Conservation (phyloP, 2,329 filamentous ascomycete genomes). For the Hypoxylon sp. region DNA sequence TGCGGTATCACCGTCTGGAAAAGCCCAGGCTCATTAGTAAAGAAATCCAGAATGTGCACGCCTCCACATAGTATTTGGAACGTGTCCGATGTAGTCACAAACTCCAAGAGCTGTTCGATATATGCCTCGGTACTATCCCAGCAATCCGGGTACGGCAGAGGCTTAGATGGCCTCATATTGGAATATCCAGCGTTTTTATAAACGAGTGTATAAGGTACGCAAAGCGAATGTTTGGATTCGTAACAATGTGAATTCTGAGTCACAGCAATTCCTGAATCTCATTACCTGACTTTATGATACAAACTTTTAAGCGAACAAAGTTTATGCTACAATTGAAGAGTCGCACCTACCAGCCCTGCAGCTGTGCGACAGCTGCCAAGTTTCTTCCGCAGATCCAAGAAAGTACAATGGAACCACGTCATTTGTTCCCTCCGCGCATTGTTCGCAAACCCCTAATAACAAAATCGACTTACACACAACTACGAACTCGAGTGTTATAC, state of each 20-base stretch:
- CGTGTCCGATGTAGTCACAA: slow-evolving; percentile 79
- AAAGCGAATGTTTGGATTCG: slow-evolving; percentile 4
- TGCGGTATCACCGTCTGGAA: slow-evolving; percentile 82
- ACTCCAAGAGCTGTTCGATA: slow-evolving; percentile 81
- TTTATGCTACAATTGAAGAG: slow-evolving; percentile 15
- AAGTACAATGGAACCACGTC: slow-evolving; percentile 36
- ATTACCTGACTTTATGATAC: slow-evolving; percentile 5
- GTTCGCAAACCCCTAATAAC: slow-evolving; percentile 16
- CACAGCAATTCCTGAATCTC: background rate
- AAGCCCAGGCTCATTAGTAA: slow-evolving; percentile 86
- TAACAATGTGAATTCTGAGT: background rate
- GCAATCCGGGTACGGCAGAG: slow-evolving; percentile 77
- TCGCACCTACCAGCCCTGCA: slow-evolving; percentile 4
- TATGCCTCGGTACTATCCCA: slow-evolving; percentile 83
- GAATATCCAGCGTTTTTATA: slow-evolving; percentile 11
- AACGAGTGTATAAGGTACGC: slow-evolving; percentile 20
- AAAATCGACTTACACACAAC: slow-evolving; percentile 12
- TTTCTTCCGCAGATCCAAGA: slow-evolving; percentile 19
- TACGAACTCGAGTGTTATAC: slow-evolving; percentile 12
- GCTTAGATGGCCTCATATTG: slow-evolving; percentile 65
- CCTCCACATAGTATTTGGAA: slow-evolving; percentile 94
- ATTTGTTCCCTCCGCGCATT: slow-evolving; percentile 34
- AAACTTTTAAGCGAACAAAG: slow-evolving; percentile 16
- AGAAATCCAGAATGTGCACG: slow-evolving; percentile 97
- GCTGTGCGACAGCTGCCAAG: slow-evolving; percentile 28